Conservation (phyloP, 768 basidiomycete genomes). For the Suillus bovinus region DNA sequence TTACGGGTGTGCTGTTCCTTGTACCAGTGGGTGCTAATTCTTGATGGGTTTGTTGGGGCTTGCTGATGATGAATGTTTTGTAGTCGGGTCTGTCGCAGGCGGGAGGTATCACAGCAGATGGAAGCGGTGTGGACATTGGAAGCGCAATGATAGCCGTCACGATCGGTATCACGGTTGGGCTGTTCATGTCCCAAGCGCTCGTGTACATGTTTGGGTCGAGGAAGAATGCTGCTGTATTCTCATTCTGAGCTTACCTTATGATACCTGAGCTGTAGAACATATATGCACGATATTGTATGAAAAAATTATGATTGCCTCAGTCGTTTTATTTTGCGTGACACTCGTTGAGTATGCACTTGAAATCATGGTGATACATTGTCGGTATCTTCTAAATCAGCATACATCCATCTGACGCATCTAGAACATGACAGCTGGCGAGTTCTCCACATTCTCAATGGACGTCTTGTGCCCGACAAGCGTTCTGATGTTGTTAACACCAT, state of each 20-base stretch:
- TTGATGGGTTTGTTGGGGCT: conserved; percentile 4
- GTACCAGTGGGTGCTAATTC: conserved; percentile 64
- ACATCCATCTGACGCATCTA: conserved; percentile 35
- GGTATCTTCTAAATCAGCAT: conserved; percentile 10
- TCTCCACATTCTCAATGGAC: conserved; percentile 85
- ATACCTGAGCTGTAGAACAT: background rate
- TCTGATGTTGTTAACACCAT: conserved; percentile 96
- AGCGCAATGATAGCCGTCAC: conserved; percentile 89
- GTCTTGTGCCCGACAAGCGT: conserved; percentile 98
- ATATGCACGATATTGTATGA: background rate
- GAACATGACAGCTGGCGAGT: conserved; percentile 88
- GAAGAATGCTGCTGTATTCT: conserved; percentile 85
- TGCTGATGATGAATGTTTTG: conserved; percentile 8
- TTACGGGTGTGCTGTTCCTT: conserved; percentile 83
- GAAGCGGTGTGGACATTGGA: conserved; percentile 81
- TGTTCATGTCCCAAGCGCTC: conserved; percentile 86
- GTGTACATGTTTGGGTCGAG: conserved; percentile 85
- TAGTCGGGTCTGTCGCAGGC: conserved; percentile 86
- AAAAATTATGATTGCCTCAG: background rate
- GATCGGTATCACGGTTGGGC: conserved; percentile 86
- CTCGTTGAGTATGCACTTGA: background rate
- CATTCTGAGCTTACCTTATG: conserved; percentile 24
- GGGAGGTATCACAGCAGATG: conserved; percentile 80
- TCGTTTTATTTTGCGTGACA: background rate
- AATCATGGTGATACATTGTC: conserved; percentile 4